Evolutionary conservation across 169 alveolate species (phyloP), one percentile per base, ranked within the genome.

Genomic region (Plasmodium reichenowi): DNA sequence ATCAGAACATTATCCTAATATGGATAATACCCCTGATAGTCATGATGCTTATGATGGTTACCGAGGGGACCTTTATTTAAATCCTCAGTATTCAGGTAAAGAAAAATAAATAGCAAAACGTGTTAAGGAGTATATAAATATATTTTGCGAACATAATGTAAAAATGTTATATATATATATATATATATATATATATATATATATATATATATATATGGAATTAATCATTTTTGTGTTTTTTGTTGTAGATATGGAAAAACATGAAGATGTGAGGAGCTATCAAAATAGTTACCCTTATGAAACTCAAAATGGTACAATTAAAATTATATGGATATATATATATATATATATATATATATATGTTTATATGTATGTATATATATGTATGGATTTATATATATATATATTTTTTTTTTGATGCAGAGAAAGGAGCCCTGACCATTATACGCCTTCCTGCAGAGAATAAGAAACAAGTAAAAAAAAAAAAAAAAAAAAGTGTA

Each of bases 351-450:
- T 17, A 3, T 59, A 59, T 59, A 3, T 70, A 48, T 52, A 52
- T 52, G 1, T 32, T 13, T 50, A 6, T 38, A 43, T 52, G 9
- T 52, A 1, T 32, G 29, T 50, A 3, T 38, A 43, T 17, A 1
- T 54, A 43, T 60, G n/a, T 45, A 50, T 20, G 48, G 15, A 17
- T 72, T 24, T 38, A 26, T 60, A 1, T 0, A 24, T 13, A 13
- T n/a, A 54, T 50, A 12, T 50, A 12, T 50, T 50, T 50, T 1
- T 10, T 4, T 54, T 15, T 24, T 15, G n/a, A 9, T 52, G 24
- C 72, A 80, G 80, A 80, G n/a, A 80, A 80, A 58, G 90, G 62
- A 17, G 80, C 90, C 8, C 80, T 80, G 59, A 80, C 90, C 38
- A 67, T 80, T 45, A 80, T 80, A 15, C 43, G 90, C 67, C 72